These are phyloP conservation scores for Deinandra increscens DNA, from an alignment of 129 eudicot species.

Conservation along the genomic window DNA sequence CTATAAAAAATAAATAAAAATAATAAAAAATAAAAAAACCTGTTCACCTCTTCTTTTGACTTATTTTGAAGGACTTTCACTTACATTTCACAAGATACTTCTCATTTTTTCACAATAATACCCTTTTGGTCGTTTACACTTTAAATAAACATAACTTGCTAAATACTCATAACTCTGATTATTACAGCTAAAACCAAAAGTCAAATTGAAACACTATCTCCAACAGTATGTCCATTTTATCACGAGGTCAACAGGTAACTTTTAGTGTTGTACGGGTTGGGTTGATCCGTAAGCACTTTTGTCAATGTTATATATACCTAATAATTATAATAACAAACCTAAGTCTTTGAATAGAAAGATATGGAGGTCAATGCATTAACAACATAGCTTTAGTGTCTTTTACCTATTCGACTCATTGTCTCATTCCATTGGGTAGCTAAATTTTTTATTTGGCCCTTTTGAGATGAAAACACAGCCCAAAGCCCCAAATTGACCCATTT, in stretches of 20 bases:
- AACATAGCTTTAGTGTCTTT: neutral
- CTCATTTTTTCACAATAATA: neutral
- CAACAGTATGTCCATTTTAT: neutral
- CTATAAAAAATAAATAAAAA: too few species aligned
- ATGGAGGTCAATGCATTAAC: neutral
- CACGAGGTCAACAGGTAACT: neutral
- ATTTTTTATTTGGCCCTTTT: neutral
- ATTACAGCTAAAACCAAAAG: neutral
- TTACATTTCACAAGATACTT: neutral
- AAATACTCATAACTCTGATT: neutral
- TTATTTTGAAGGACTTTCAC: neutral
- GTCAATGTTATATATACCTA: neutral
- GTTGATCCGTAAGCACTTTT: neutral
- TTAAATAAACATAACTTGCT: neutral
- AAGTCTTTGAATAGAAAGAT: neutral
- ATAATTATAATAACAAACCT: neutral
- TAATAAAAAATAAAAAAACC: neutral
- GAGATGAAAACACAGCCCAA: slow-evolving; percentile 8
- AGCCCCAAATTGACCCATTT: neutral
- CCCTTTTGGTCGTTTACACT: neutral
- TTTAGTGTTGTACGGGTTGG: neutral
- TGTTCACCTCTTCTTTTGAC: neutral
- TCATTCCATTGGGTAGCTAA: too few species aligned
- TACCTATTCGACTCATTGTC: too few species aligned
- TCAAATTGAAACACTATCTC: neutral